phyloP scores from a whole-genome alignment of 2,329 filamentous ascomycete species.

The Alternaria atra region DNA sequence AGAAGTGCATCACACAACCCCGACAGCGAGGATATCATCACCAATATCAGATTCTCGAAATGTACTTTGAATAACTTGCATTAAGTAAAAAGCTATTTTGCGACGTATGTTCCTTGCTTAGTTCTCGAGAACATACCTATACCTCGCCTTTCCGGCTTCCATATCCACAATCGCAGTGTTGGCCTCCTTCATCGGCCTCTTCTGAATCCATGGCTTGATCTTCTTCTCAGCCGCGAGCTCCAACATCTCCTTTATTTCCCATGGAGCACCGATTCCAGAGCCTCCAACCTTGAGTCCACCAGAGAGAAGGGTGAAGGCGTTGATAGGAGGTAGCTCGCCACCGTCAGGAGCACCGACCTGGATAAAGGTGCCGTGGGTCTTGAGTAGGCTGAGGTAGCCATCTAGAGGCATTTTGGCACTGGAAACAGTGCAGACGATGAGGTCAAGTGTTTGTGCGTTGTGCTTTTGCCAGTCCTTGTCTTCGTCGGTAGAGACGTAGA shows the following conservation, averaged over 20 bases:
- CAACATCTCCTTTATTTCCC: constrained; percentile 54
- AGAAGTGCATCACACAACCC: not conserved
- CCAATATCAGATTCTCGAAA: not conserved
- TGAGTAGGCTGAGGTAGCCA: constrained; percentile 68
- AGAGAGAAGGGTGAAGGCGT: constrained; percentile 61
- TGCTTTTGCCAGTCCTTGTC: constrained; percentile 67
- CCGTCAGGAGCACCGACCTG: constrained; percentile 64
- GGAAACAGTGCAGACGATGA: constrained; percentile 68
- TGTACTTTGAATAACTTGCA: not conserved
- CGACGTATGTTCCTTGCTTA: constrained; percentile 10
- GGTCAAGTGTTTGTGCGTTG: constrained; percentile 62
- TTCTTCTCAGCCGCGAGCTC: constrained; percentile 66
- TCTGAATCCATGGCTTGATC: constrained; percentile 70
- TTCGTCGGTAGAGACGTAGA: constrained; percentile 68
- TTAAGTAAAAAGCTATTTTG: not conserved
- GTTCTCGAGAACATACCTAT: constrained; percentile 48
- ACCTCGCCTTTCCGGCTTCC: constrained; percentile 63
- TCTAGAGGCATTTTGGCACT: constrained; percentile 60
- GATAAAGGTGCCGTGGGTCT: constrained; percentile 67
- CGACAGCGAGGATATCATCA: not conserved
- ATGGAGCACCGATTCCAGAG: constrained; percentile 33
- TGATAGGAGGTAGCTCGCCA: constrained; percentile 57
- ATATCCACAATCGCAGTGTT: constrained; percentile 68
- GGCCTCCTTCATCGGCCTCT: constrained; percentile 61
- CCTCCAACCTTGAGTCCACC: constrained; percentile 36